A percentile compares a stretch with the other conserved stretches of the same genome.
Conservation (phyloP, 1,284 basidiomycete genomes). For the Somion occarium region DNA sequence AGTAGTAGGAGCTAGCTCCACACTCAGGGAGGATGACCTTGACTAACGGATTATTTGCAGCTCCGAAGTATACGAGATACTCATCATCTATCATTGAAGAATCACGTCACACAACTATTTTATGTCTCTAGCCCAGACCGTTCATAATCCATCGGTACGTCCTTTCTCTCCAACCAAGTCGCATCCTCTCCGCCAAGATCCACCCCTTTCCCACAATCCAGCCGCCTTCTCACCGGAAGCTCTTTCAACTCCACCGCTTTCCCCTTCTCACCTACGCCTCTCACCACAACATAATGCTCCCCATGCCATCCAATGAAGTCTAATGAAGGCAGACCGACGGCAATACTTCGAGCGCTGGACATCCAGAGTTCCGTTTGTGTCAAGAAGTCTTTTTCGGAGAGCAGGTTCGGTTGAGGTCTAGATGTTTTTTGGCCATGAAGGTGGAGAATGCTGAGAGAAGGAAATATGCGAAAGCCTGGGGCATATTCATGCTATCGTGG, state of each 20-base stretch:
- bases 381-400: slow-evolving; percentile 55
- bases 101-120: no score
- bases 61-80: no score
- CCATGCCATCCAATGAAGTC: slow-evolving; percentile 69
- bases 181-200: slow-evolving; percentile 61
- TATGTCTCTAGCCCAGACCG: slow-evolving; percentile 44
- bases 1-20: no score
- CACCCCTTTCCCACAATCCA: slow-evolving; percentile 65
- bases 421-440: slow-evolving; percentile 41
- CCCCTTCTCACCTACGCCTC: slow-evolving; percentile 18
- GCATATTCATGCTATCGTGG: slow-evolving; percentile 46
- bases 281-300: slow-evolving; percentile 60
- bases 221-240: slow-evolving; percentile 47
- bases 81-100: no score
- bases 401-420: slow-evolving; percentile 50
- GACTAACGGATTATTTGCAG: no score
- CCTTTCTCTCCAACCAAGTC: slow-evolving; percentile 63
- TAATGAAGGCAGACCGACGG: slow-evolving; percentile 41
- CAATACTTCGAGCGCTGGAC: slow-evolving; percentile 43
- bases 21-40: no score
- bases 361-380: slow-evolving; percentile 55
- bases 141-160: slow-evolving; percentile 69
- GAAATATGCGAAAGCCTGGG: slow-evolving; percentile 39
- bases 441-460: slow-evolving; percentile 52
- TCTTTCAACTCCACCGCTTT: slow-evolving; percentile 54